Conservation (phyloP, 306 rosid species). For the Dalbergia oliveri region DNA sequence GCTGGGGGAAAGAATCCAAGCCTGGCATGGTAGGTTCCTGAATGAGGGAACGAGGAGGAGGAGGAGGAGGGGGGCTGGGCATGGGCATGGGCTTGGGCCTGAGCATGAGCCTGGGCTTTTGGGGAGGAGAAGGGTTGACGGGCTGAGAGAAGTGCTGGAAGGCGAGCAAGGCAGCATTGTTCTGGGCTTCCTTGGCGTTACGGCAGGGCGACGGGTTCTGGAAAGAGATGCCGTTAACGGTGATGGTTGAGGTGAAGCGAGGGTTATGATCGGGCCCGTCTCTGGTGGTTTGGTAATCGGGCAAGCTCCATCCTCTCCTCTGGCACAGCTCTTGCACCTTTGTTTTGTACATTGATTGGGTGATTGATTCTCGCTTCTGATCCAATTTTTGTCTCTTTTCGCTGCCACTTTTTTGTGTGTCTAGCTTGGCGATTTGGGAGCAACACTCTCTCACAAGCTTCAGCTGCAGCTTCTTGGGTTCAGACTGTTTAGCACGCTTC, state of each 20-base stretch:
- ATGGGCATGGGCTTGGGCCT: not conserved
- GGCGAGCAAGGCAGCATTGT: slow-evolving; percentile 71
- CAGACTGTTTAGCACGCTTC: not conserved
- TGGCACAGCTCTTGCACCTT: slow-evolving; percentile 72
- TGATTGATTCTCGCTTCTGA: not conserved
- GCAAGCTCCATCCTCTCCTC: slow-evolving; percentile 53
- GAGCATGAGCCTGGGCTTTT: not conserved
- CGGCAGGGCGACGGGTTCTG: not conserved
- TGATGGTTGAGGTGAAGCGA: slow-evolving; percentile 53
- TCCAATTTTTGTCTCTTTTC: not conserved
- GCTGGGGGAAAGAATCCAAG: not conserved
- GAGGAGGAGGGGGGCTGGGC: not conserved
- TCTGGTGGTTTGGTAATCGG: slow-evolving; percentile 46
- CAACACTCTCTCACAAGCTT: not conserved
- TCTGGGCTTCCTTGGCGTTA: slow-evolving; percentile 60
- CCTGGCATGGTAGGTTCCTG: not conserved
- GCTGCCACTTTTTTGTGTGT: too few species aligned
- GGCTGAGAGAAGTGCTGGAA: slow-evolving; percentile 53
- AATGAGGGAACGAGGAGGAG: not conserved
- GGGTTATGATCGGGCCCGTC: slow-evolving; percentile 65
- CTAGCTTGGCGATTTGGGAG: too few species aligned
- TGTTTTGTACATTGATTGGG: slow-evolving; percentile 59
- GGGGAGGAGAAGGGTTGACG: not conserved
- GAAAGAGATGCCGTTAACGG: slow-evolving; percentile 46
- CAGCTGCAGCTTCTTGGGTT: not conserved